phyloP scores from a whole-genome alignment of 2,329 filamentous ascomycete genomes.

The Bipolaris victoriae region DNA sequence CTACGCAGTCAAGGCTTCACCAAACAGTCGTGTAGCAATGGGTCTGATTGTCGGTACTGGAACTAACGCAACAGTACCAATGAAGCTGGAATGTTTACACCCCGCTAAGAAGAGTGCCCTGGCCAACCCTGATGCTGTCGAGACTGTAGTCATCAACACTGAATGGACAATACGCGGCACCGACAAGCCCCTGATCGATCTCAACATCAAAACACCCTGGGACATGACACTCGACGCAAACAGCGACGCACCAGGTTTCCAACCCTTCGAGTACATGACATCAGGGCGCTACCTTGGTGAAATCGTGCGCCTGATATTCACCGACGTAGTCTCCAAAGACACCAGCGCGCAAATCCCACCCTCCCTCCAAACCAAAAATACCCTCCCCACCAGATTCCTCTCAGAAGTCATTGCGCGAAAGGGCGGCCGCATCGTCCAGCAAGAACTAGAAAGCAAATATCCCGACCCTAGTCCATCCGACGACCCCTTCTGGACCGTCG shows the following conservation, averaged over 20 bases:
- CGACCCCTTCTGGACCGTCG: slow-evolving; percentile 64
- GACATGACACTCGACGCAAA: slow-evolving; percentile 70
- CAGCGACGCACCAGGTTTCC: slow-evolving; percentile 75
- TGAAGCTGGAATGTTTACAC: slow-evolving; percentile 68
- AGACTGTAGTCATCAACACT: slow-evolving; percentile 79
- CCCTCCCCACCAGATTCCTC: slow-evolving; percentile 73
- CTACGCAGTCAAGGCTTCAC: slow-evolving; percentile 68
- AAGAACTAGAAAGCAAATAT: slow-evolving; percentile 59
- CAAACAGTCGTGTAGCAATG: slow-evolving; percentile 72
- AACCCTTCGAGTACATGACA: slow-evolving; percentile 86
- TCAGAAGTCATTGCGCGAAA: slow-evolving; percentile 67
- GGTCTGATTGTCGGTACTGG: slow-evolving; percentile 82
- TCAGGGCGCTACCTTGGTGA: slow-evolving; percentile 79
- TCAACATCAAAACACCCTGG: slow-evolving; percentile 72
- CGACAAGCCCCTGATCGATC: slow-evolving; percentile 67
- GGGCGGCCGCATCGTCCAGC: slow-evolving; percentile 20
- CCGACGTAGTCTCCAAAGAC: slow-evolving; percentile 64
- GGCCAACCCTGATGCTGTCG: slow-evolving; percentile 50
- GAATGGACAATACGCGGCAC: slow-evolving; percentile 84
- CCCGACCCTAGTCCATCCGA: slow-evolving; percentile 53
- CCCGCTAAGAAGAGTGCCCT: slow-evolving; percentile 61
- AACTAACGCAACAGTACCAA: slow-evolving; percentile 78
- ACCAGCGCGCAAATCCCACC: slow-evolving; percentile 58
- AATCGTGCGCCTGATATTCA: slow-evolving; percentile 72
- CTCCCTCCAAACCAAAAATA: slow-evolving; percentile 63